Conservation (phyloP, 2,329 filamentous ascomycete genomes). For the Talaromyces sp. region DNA sequence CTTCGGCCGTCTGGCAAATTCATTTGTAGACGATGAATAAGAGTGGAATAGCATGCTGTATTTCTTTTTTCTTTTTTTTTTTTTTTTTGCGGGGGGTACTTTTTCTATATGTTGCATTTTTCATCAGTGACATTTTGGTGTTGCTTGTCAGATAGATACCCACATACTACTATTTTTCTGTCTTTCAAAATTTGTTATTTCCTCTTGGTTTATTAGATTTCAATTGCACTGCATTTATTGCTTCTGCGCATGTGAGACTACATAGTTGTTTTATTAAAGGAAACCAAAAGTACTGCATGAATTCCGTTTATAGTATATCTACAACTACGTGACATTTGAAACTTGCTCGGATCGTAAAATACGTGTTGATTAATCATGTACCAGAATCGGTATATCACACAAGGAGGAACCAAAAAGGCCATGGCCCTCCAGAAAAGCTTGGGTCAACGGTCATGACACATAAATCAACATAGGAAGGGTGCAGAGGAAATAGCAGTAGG, state of each 20-base stretch:
- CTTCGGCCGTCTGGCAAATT: constrained; percentile 78
- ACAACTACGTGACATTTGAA: background rate
- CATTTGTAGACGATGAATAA: constrained; percentile 83
- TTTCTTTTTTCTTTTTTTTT: background rate
- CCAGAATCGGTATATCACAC: constrained; percentile 1
- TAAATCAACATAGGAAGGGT: background rate
- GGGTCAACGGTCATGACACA: background rate
- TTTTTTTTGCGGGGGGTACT: no score
- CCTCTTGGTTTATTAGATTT: background rate
- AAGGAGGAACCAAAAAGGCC: constrained; percentile 8
- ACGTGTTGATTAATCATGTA: background rate
- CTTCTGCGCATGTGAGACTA: no score
- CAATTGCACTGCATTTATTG: no score
- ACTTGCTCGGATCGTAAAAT: background rate
- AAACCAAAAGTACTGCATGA: no score
- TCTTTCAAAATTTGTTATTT: background rate
- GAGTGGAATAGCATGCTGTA: background rate
- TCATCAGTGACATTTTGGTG: background rate
- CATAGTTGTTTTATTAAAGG: no score
- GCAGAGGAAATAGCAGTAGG: background rate
- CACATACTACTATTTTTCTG: background rate
- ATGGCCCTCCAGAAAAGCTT: constrained; percentile 5
- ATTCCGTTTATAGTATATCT: background rate
- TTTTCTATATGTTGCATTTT: background rate
- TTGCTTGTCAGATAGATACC: background rate